Evolutionary conservation across 2,329 filamentous ascomycete genomes (phyloP), one percentile per base, ranked within the genome.

Genomic region (Calonectria leucothoes): DNA sequence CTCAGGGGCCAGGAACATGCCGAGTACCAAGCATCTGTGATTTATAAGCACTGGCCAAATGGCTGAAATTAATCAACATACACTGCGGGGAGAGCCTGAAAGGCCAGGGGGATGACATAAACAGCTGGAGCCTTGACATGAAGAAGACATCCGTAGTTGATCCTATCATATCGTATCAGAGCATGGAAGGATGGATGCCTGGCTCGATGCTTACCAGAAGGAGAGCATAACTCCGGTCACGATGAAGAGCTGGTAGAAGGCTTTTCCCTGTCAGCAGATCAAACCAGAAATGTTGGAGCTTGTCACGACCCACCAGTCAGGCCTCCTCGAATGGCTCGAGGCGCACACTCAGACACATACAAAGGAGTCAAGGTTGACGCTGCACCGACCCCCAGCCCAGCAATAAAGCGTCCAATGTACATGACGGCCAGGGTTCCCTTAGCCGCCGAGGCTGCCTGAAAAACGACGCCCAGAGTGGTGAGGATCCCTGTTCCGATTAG

Each of bases 41-140:
- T 12, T 27, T 6, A 25, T 77, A 27, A 78, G 72, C 35, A n/a
- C 8, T 15, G 1, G 35, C n/a, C 45, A 20, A 7, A 23, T 29
- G 0, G 27, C 4, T 3, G 10, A 20, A 29, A 3, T 15, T 17
- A 45, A 17, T 10, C 11, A 48, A 69, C 84, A 76, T 79, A 87
- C 70, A 93, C 76, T 1, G 92, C 92, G 0, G 93, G 93, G 4
- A 94, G 84, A 66, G 87, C 88, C 82, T 94, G 93, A 72, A 94
- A 87, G 12, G 90, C 88, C 4, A 94, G 85, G 0, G 93, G 93
- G 1, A 94, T 86, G 45, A 92, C 86, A 80, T 89, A 94, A 55
- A 88, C 86, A 7, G 88, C 85, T 4, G 87, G 84, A 33, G 89
- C 82, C 12, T 80, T 73, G 49, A 89, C 82, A 73, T 89, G 84